Evolutionary conservation across 805 yeast genomes (phyloP).

Genomic region (Lachancea dasiensis): DNA sequence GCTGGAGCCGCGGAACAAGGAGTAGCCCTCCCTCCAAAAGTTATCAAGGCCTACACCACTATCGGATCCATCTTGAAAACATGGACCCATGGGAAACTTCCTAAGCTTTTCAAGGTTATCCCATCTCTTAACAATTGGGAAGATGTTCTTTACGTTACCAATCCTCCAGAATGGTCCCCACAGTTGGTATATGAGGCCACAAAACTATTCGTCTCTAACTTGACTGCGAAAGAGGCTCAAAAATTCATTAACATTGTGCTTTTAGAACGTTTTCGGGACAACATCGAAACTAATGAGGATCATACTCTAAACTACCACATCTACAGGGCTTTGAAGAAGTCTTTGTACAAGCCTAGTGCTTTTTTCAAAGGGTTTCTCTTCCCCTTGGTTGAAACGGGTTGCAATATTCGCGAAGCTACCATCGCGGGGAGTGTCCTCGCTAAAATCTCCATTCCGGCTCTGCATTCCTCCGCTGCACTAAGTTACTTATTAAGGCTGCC

Average conservation of each 20-base stretch:
- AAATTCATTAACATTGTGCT: constrained; percentile 65
- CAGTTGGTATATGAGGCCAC: constrained; percentile 94
- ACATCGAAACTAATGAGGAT: constrained; percentile 66
- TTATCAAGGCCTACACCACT: constrained; percentile 87
- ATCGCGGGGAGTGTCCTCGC: constrained; percentile 88
- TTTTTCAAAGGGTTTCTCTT: constrained; percentile 94
- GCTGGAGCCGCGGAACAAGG: constrained; percentile 44
- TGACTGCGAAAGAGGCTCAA: constrained; percentile 84
- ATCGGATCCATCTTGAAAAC: constrained; percentile 82
- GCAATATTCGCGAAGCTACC: constrained; percentile 89
- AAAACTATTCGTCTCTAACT: constrained; percentile 83
- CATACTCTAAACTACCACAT: constrained; percentile 86
- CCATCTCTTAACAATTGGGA: constrained; percentile 95
- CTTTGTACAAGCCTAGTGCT: constrained; percentile 95
- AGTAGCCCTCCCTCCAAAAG: constrained; percentile 91
- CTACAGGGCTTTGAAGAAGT: constrained; percentile 85
- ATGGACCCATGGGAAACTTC: constrained; percentile 93
- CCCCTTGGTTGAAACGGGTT: constrained; percentile 83
- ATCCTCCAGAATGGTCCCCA: constrained; percentile 92
- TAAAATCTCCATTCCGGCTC: constrained; percentile 86
- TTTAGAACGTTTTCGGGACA: constrained; percentile 63
- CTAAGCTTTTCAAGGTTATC: constrained; percentile 91
- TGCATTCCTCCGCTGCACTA: constrained; percentile 94
- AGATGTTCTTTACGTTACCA: constrained; percentile 85
- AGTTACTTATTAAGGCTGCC: constrained; percentile 77